Conservation (phyloP, 2,329 filamentous ascomycete genomes). For the Stachybotrys echinatus region DNA sequence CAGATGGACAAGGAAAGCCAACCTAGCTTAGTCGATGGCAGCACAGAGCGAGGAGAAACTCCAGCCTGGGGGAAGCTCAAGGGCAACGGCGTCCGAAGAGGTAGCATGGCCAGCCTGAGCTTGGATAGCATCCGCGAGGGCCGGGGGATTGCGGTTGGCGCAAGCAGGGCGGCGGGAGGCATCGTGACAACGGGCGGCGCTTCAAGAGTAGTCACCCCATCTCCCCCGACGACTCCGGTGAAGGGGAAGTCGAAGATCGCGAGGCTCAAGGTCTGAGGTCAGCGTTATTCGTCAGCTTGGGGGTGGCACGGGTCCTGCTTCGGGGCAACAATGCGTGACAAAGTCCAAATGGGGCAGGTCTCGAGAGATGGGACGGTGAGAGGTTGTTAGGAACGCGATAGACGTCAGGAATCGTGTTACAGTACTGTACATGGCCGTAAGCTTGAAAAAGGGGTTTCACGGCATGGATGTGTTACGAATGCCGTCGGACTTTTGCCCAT, state of each 20-base stretch:
- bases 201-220: conserved; percentile 4
- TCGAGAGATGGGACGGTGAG: too few relatives aligned
- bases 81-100: conserved; percentile 20
- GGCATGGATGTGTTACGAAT: too few relatives aligned
- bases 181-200: conserved; percentile 25
- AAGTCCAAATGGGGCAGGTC: too few relatives aligned
- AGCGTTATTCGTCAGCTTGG: neutral
- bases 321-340: too few relatives aligned
- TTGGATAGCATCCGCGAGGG: conserved; percentile 31
- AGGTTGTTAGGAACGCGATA: too few relatives aligned
- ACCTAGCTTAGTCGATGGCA: neutral
- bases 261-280: neutral
- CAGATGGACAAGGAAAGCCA: neutral
- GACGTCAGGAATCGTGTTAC: too few relatives aligned
- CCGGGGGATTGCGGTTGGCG: conserved; percentile 34
- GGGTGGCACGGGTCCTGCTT: too few relatives aligned
- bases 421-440: too few relatives aligned
- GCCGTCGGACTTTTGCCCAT: too few relatives aligned
- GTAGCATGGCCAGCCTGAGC: conserved; percentile 24
- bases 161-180: conserved; percentile 26
- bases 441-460: too few relatives aligned
- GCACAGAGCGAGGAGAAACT: neutral
- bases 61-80: conserved; percentile 15
- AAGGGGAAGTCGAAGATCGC: conserved; percentile 11
- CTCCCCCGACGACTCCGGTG: conserved; percentile 2